Conservation (phyloP, 192 early-diverging fungal species). For the Coemansia sp. region DNA sequence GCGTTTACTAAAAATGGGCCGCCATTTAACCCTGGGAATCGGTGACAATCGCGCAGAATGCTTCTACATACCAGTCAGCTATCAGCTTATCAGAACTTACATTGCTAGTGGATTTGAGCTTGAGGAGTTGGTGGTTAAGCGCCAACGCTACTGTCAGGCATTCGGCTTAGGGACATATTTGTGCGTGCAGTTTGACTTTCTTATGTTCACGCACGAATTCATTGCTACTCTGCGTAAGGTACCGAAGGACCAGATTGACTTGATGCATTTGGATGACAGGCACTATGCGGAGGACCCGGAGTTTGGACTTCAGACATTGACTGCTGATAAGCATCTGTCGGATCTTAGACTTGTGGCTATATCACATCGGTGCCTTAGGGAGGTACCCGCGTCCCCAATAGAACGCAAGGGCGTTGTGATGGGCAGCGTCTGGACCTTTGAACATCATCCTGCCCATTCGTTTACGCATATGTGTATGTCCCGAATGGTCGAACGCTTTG, state of each 20-base stretch:
- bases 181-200: constrained; percentile 85
- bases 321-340: constrained; percentile 17
- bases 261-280: constrained; percentile 45
- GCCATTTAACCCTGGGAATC: constrained; percentile 82
- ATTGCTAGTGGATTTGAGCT: constrained; percentile 81
- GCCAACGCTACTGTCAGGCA: constrained; percentile 83
- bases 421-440: constrained; percentile 90
- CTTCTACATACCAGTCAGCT: constrained; percentile 85
- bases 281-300: constrained; percentile 14
- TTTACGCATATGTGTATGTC: constrained; percentile 75
- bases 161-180: constrained; percentile 86
- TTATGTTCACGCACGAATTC: constrained; percentile 94
- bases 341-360: background rate
- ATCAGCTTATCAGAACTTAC: constrained; percentile 78
- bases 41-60: constrained; percentile 91
- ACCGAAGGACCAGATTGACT: constrained; percentile 53
- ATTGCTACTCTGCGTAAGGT: constrained; percentile 79
- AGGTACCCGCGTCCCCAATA: constrained; percentile 73
- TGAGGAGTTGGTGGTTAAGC: constrained; percentile 85
- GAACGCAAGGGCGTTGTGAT: constrained; percentile 82
- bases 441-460: constrained; percentile 42
- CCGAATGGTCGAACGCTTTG: constrained; percentile 87
- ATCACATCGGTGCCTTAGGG: constrained; percentile 34
- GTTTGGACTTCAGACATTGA: constrained; percentile 30
- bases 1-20: constrained; percentile 69